Conservation (phyloP, 1,284 basidiomycete species). For the Phellopilus nigrolimitatus region DNA sequence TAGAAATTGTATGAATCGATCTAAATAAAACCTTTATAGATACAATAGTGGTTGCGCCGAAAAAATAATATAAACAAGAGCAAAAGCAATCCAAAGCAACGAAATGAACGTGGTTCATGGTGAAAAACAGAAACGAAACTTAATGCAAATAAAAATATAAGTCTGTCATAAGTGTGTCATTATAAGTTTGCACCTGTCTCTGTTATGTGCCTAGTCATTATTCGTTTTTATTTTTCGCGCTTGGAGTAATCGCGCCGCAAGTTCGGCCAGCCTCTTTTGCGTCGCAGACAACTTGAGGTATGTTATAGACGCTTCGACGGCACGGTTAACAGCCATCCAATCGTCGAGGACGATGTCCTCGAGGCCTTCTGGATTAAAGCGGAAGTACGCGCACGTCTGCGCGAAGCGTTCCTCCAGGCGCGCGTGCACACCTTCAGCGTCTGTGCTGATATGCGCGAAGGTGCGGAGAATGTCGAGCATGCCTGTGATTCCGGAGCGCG, state of each 20-base stretch:
- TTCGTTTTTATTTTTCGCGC: too few relatives aligned
- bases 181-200: background rate
- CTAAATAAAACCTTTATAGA: background rate
- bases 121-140: background rate
- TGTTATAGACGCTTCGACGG: slow-evolving; percentile 7
- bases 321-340: slow-evolving; percentile 14
- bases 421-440: slow-evolving; percentile 14
- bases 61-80: background rate
- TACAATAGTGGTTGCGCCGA: background rate
- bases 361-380: slow-evolving; percentile 16
- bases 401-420: slow-evolving; percentile 16
- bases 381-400: slow-evolving; percentile 15
- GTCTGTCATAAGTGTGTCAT: background rate
- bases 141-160: background rate
- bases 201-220: background rate
- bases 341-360: slow-evolving; percentile 16
- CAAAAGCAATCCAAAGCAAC: background rate
- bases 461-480: slow-evolving; percentile 15
- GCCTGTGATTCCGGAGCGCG: slow-evolving; percentile 10
- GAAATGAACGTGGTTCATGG: background rate
- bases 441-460: slow-evolving; percentile 17
- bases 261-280: slow-evolving; percentile 10
- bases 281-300: slow-evolving; percentile 16
- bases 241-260: slow-evolving; percentile 7
- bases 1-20: too few relatives aligned